phyloP scores from a whole-genome alignment of 2,329 filamentous ascomycete species.

The Aspergillus transmontanensis region DNA sequence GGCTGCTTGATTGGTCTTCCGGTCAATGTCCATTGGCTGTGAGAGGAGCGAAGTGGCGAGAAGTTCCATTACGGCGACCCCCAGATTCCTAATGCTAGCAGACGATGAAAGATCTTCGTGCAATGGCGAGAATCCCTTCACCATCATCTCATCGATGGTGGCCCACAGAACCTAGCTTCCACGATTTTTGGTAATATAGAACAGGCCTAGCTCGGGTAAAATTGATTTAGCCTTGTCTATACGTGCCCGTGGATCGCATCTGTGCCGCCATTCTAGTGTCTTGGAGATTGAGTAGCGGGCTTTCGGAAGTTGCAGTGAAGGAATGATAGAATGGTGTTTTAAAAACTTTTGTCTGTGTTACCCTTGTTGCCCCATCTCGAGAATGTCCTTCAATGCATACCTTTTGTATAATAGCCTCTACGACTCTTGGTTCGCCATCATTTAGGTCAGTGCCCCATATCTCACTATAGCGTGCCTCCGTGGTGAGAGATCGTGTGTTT shows the following conservation, averaged over 20 bases:
- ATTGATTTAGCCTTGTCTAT: background rate
- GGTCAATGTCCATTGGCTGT: accelerated
- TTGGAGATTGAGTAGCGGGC: background rate
- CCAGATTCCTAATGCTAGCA: background rate
- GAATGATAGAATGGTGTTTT: background rate
- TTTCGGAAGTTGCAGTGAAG: background rate
- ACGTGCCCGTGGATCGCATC: accelerated
- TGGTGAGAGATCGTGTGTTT: background rate
- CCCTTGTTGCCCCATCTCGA: background rate
- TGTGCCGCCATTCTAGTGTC: background rate
- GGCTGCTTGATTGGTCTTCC: accelerated
- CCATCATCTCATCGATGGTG: background rate
- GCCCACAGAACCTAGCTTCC: background rate
- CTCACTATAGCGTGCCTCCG: background rate
- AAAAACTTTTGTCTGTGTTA: background rate
- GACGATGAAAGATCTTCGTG: background rate
- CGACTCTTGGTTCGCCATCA: background rate
- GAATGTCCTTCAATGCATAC: background rate
- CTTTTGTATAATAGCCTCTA: background rate
- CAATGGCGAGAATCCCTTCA: background rate
- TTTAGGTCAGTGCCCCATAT: background rate
- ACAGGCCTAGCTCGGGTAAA: background rate
- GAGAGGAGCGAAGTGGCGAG: background rate
- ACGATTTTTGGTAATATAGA: background rate
- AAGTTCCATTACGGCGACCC: background rate